These are phyloP conservation scores for Monilinia vaccinii-corymbosi DNA, from an alignment of 2,329 filamentous ascomycete genomes.

Conservation along the genomic window DNA sequence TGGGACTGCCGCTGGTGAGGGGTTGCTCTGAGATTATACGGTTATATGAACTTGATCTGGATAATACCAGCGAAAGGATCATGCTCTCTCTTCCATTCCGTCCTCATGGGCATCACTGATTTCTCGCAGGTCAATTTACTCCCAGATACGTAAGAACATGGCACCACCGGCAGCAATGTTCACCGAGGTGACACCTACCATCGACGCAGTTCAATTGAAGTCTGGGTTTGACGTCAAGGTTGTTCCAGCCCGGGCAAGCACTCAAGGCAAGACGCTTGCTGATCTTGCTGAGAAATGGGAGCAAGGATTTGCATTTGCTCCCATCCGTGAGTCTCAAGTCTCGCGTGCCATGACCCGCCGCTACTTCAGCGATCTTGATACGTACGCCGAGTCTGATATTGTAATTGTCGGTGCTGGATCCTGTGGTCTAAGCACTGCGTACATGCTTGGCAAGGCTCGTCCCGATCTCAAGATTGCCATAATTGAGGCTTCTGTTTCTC, in stretches of 20 bases:
- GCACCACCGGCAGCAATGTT: conserved; percentile 67
- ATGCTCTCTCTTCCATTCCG: conserved; percentile 58
- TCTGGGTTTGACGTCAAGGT: conserved; percentile 42
- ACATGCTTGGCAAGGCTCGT: conserved; percentile 71
- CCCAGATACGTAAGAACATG: conserved; percentile 46
- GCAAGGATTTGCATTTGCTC: conserved; percentile 61
- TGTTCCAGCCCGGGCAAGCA: conserved; percentile 38
- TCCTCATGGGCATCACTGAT: conserved; percentile 32
- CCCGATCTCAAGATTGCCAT: conserved; percentile 89
- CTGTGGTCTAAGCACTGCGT: conserved; percentile 77
- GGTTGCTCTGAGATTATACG: conserved; percentile 78
- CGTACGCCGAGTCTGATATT: conserved; percentile 84
- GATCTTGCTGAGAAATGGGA: conserved; percentile 72
- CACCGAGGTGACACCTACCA: conserved; percentile 30
- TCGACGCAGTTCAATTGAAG: conserved; percentile 30
- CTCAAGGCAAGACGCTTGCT: conserved; percentile 37
- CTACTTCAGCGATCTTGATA: conserved; percentile 86
- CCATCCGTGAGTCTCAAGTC: conserved; percentile 86
- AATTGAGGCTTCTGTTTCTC: conserved; percentile 78
- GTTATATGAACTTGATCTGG: conserved; percentile 85
- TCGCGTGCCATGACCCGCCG: conserved; percentile 88
- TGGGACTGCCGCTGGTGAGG: conserved; percentile 21
- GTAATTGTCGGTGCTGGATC: conserved; percentile 89
- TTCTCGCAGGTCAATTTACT: conserved; percentile 32
- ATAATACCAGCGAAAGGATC: conserved; percentile 99